Evolutionary conservation across 2,329 filamentous ascomycete genomes (phyloP), one percentile per base, ranked within the genome.

Genomic region (Falciphora oryzae): DNA sequence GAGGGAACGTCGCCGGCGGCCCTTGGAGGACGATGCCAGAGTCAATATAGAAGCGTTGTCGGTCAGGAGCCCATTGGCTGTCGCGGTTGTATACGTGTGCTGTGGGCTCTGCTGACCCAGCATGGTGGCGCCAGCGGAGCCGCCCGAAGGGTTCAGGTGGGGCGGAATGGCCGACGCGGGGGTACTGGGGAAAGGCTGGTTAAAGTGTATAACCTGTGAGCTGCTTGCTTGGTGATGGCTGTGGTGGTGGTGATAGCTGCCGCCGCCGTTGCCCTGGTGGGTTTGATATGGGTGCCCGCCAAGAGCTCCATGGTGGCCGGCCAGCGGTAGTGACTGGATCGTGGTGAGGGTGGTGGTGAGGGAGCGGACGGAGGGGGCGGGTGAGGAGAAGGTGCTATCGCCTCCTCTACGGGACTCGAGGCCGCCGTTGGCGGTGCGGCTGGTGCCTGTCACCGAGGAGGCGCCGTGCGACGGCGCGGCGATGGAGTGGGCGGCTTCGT

Each of bases 1-100:
- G 76, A 94, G 87, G 35, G 90, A 93, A 66, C 91, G 85, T 61
- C 91, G 85, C 50, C 92, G 87, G 32, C 88, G 85, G 53, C 89
- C 86, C 77, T 94, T 92, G 68, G 89, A 92, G 0, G 90, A 93
- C 4, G 91, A 94, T 2, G 92, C 92, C 18, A 96, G 81, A 0
- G 92, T 96, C 66, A 96, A 78, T 69, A 96, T 93, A 31, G 91
- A 94, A 28, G 92, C 92, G 73, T 96, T 92, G 74, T 96, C 92
- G 1, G 90, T 92, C 44, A 94, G 80, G 7, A 94, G 82, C 70
- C 91, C 92, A 76, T 93, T 93, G 63, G 91, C 91, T 0, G 90
- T 94, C 1, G 90, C 90, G n/a, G 84, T 85, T 62, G 82, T 85
- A 75, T 94, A 94, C 0, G 90, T 93, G 69, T 88, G 83, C 63